These are phyloP conservation scores for Penicillium sp. DNA, from an alignment of 2,329 filamentous ascomycete genomes.

Conservation along the genomic window DNA sequence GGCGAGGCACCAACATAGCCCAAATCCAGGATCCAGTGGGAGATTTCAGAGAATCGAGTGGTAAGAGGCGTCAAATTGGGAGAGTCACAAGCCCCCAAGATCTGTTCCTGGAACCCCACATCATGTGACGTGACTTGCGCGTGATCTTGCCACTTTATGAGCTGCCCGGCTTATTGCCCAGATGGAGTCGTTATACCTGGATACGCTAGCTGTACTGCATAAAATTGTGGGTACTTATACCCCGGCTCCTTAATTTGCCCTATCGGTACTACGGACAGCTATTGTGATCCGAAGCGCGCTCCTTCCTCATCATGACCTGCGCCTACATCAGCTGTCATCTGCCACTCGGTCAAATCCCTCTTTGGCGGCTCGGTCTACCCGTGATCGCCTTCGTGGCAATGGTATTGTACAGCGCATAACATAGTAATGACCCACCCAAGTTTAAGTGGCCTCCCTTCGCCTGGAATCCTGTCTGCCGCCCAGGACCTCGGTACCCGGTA, in stretches of 20 bases:
- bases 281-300: constrained; percentile 10
- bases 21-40: background rate
- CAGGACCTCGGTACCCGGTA: constrained; percentile 4
- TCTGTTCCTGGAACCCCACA: constrained; percentile 5
- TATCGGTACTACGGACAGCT: background rate
- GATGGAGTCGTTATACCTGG: background rate
- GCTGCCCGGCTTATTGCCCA: background rate
- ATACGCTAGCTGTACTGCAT: background rate
- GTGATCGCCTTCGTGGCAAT: background rate
- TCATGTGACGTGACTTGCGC: constrained; percentile 9
- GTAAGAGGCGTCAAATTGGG: background rate
- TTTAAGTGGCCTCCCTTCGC: background rate
- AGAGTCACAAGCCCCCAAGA: constrained; percentile 18
- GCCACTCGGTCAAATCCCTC: background rate
- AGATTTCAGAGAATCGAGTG: background rate
- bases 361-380: constrained; percentile 2
- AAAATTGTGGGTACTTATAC: background rate
- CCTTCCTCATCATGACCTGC: background rate
- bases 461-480: background rate
- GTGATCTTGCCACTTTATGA: constrained; percentile 11
- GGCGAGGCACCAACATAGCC: background rate
- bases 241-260: background rate
- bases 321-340: constrained; percentile 7
- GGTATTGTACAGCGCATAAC: background rate
- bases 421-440: background rate